Conservation (phyloP, 345 rosid genomes). For the Acer saccharum region DNA sequence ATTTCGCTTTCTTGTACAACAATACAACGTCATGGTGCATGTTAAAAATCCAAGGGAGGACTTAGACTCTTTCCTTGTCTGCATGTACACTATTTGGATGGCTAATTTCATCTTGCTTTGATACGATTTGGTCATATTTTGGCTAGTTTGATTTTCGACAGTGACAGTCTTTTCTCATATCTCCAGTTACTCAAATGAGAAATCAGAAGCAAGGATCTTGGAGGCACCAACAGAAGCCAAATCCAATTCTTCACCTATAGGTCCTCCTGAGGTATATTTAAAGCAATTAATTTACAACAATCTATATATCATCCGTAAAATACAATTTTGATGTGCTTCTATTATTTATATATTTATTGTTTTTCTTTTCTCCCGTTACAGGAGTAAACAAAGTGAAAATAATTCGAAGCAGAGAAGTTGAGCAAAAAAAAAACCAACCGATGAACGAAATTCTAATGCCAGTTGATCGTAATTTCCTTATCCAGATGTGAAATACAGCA, state of each 20-base stretch:
- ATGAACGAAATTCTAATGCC: too few species aligned
- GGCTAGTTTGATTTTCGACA: constrained; percentile 10
- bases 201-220: constrained; percentile 75
- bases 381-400: constrained; percentile 19
- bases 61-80: not conserved
- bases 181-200: constrained; percentile 82
- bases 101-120: not conserved
- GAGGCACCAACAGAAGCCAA: constrained; percentile 52
- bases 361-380: not conserved
- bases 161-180: constrained; percentile 2
- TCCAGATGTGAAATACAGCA: too few species aligned
- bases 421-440: too few species aligned
- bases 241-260: constrained; percentile 31
- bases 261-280: constrained; percentile 52
- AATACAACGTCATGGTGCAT: not conserved
- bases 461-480: too few species aligned
- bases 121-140: not conserved
- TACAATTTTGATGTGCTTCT: not conserved
- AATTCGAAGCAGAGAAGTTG: not conserved
- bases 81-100: not conserved
- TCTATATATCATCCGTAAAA: not conserved
- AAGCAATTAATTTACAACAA: not conserved
- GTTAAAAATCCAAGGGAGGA: not conserved
- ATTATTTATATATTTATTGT: not conserved
- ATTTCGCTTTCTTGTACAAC: too few species aligned